phyloP scores from a whole-genome alignment of 768 basidiomycete genomes.

The Vararia minispora region DNA sequence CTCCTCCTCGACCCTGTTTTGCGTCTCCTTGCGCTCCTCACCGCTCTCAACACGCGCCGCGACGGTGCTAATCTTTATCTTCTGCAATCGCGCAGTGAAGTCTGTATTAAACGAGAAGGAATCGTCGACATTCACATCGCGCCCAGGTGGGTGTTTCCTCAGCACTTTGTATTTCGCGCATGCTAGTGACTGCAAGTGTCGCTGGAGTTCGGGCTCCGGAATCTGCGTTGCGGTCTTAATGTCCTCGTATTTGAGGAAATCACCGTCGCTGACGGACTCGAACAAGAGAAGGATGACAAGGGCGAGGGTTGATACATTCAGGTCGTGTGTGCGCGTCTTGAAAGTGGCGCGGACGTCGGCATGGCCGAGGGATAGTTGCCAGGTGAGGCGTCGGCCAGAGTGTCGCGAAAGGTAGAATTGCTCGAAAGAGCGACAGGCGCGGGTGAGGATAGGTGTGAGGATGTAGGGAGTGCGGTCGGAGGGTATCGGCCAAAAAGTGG shows the following conservation, averaged over 20 bases:
- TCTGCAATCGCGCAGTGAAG: conserved; percentile 73
- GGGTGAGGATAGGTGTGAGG: conserved; percentile 52
- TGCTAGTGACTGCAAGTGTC: conserved; percentile 92
- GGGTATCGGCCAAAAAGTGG: conserved; percentile 91
- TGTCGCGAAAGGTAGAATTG: conserved; percentile 84
- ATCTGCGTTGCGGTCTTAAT: conserved; percentile 70
- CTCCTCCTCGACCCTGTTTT: conserved; percentile 85
- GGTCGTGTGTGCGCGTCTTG: conserved; percentile 69
- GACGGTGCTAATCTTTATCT: conserved; percentile 89
- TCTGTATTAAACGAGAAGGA: conserved; percentile 81
- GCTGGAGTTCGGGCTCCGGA: conserved; percentile 66
- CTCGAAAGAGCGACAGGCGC: conserved; percentile 69
- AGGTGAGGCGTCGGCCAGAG: conserved; percentile 81
- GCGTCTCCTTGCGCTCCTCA: conserved; percentile 86
- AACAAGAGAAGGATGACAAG: conserved; percentile 84
- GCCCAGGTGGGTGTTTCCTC: conserved; percentile 81
- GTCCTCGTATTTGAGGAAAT: conserved; percentile 71
- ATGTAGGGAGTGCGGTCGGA: conserved; percentile 53
- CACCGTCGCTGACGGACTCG: conserved; percentile 54
- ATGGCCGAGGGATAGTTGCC: conserved; percentile 84
- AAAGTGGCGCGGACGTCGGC: conserved; percentile 83
- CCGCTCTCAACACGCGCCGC: conserved; percentile 78
- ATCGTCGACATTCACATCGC: conserved; percentile 69
- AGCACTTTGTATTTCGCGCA: conserved; percentile 91
- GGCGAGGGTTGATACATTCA: conserved; percentile 88